These are phyloP conservation scores for Macrophomina pseudophaseolina DNA, from an alignment of 2,329 filamentous ascomycete genomes.

Conservation along the genomic window DNA sequence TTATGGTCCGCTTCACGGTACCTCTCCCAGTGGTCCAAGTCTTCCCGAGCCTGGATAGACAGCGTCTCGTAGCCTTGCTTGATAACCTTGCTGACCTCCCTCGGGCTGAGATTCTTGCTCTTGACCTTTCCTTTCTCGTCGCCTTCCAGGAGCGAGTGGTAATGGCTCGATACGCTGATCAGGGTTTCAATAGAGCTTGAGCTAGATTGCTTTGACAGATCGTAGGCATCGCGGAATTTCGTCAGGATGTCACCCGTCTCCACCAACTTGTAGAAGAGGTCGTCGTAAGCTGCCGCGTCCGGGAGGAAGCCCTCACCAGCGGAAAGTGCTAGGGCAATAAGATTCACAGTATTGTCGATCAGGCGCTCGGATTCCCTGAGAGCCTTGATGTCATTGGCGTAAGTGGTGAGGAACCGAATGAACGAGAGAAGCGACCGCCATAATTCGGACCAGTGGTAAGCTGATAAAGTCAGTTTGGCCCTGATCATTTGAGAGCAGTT, in stretches of 20 bases:
- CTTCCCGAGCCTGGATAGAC: conserved; percentile 87
- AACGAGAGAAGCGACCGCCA: conserved; percentile 89
- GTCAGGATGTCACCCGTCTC: conserved; percentile 83
- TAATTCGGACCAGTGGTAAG: conserved; percentile 94
- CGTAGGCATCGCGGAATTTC: conserved; percentile 82
- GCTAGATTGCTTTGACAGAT: conserved; percentile 44
- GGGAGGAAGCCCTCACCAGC: conserved; percentile 90
- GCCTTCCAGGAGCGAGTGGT: conserved; percentile 78
- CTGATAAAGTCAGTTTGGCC: conserved; percentile 26
- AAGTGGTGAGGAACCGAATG: conserved; percentile 87
- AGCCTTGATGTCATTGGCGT: conserved; percentile 75
- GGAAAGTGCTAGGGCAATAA: conserved; percentile 83
- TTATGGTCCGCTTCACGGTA: conserved; percentile 89
- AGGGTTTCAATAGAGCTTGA: conserved; percentile 80
- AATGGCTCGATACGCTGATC: conserved; percentile 82
- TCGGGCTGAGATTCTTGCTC: conserved; percentile 75
- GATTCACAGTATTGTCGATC: conserved; percentile 77
- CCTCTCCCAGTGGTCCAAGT: conserved; percentile 81
- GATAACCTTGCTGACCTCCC: conserved; percentile 87
- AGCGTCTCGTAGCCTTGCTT: conserved; percentile 96
- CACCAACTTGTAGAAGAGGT: conserved; percentile 97
- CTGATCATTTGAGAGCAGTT: no score
- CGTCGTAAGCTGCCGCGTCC: conserved; percentile 85
- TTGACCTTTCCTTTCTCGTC: conserved; percentile 55
- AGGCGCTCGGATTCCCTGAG: conserved; percentile 73